Percentiles rank a stretch among this genome's conserved stretches.
phyloP scores from a whole-genome alignment of 2,329 filamentous ascomycete species.

The Alternaria tenuissima region DNA sequence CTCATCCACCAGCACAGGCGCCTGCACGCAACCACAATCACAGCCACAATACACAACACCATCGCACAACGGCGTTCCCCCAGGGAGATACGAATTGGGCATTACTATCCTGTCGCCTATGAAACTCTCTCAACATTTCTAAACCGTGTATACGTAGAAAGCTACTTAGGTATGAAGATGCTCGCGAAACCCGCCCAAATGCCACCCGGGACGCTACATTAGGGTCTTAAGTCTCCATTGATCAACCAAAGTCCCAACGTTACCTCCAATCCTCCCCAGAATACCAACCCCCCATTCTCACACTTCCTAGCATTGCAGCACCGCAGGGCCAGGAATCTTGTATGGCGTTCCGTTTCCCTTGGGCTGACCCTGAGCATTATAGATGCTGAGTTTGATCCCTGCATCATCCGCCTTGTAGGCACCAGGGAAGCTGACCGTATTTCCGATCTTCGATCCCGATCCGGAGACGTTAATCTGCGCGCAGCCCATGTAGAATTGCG shows the following conservation, averaged over 20 bases:
- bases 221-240: no score
- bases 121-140: neutral
- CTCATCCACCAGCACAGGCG: neutral
- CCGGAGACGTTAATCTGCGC: constrained; percentile 47
- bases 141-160: neutral
- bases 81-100: neutral
- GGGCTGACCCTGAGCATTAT: constrained; percentile 32
- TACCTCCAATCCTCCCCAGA: neutral
- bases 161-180: neutral
- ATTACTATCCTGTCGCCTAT: neutral
- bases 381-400: constrained; percentile 45
- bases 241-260: neutral
- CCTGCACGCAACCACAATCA: neutral
- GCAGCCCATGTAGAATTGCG: constrained; percentile 55
- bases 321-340: constrained; percentile 59
- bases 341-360: constrained; percentile 50
- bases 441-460: constrained; percentile 29
- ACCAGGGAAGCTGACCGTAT: constrained; percentile 47
- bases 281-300: neutral
- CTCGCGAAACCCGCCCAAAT: neutral
- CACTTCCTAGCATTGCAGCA: constrained; percentile 57
- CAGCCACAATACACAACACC: neutral
- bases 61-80: neutral
- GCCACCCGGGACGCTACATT: no score
- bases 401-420: constrained; percentile 43